Percentiles rank a stretch among this genome's conserved stretches.
Conservation (phyloP, 176 grass and related monocot genomes). For the Themeda triandra region DNA sequence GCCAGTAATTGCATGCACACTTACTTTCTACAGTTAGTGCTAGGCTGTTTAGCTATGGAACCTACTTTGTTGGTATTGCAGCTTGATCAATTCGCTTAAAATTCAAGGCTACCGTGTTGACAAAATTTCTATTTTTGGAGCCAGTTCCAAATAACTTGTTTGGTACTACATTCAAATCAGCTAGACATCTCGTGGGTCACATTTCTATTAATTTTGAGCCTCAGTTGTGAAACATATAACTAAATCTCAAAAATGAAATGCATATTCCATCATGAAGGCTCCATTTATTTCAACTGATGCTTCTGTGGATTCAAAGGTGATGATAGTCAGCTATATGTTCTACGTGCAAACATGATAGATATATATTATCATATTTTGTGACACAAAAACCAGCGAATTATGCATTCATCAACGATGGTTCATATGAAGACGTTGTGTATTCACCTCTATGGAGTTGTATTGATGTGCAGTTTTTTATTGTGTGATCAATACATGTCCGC, state of each 20-base stretch:
- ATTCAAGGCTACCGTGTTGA: neutral
- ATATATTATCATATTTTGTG: conserved; percentile 3
- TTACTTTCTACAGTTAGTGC: neutral
- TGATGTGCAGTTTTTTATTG: neutral
- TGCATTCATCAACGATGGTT: conserved; percentile 11
- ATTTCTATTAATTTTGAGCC: conserved; percentile 20
- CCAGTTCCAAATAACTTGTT: neutral
- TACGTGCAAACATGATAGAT: neutral
- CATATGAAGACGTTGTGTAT: conserved; percentile 1
- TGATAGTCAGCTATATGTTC: neutral
- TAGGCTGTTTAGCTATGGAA: neutral
- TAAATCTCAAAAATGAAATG: neutral
- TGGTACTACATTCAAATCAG: neutral
- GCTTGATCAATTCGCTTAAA: neutral
- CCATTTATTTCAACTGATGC: neutral
- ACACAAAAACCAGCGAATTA: neutral
- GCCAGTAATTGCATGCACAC: neutral
- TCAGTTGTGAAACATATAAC: neutral
- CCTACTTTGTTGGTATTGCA: neutral
- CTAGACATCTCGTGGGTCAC: conserved; percentile 1
- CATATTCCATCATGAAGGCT: neutral
- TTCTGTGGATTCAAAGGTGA: neutral
- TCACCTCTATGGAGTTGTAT: neutral
- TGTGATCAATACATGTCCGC: conserved; percentile 2
- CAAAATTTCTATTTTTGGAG: neutral